These are phyloP conservation scores for Trichoderma asperellum DNA, from an alignment of 2,329 filamentous ascomycete genomes.

Conservation along the genomic window DNA sequence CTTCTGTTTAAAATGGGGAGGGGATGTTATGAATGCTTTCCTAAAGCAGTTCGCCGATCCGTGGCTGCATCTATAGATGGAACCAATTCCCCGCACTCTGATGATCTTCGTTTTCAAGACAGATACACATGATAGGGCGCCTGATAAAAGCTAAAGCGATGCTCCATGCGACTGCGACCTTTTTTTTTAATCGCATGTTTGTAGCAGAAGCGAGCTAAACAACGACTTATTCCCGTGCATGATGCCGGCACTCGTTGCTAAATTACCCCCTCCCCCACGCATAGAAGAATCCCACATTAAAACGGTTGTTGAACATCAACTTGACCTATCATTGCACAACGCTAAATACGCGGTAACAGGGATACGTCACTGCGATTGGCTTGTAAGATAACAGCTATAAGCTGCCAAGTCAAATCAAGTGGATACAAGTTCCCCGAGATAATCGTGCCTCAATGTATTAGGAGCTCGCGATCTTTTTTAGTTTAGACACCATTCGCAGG, in stretches of 20 bases:
- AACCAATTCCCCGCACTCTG: not conserved
- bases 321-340: not conserved
- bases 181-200: not conserved
- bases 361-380: not conserved
- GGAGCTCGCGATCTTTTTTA: not conserved
- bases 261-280: not conserved
- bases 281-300: not conserved
- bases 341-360: not conserved
- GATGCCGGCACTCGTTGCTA: not conserved
- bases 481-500: not conserved
- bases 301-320: not conserved
- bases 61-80: not conserved
- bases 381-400: not conserved
- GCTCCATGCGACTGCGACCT: not conserved
- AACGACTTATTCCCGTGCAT: not conserved
- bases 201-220: not conserved
- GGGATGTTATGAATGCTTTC: not conserved
- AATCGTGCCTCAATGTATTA: constrained; percentile 4
- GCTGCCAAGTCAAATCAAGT: not conserved
- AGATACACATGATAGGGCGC: not conserved
- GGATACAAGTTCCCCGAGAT: not conserved
- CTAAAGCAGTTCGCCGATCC: constrained; percentile 13
- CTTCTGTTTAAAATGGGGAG: not conserved
- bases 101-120: not conserved
- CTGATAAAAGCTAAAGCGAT: not conserved